Evolutionary conservation across 371 early-diverging fungal species (phyloP).

Genomic region (Blastocladiella emersonii): DNA sequence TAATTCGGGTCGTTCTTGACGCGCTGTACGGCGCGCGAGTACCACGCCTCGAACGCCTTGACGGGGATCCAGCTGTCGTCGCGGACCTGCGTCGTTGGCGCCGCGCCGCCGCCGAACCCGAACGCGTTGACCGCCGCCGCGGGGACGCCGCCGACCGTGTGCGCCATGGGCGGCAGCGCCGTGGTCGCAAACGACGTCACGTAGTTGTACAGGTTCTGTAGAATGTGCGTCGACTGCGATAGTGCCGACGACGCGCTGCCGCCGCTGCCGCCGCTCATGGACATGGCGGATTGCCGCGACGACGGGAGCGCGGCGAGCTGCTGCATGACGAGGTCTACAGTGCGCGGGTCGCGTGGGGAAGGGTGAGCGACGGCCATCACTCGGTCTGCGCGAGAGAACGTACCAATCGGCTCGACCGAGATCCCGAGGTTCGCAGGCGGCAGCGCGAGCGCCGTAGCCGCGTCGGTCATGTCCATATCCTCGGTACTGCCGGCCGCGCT

Average conservation of each 20-base stretch:
- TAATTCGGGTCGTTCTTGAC: constrained; percentile 13
- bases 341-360: constrained; percentile 3
- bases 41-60: constrained; percentile 82
- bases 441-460: too few species aligned
- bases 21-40: constrained; percentile 43
- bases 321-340: neutral
- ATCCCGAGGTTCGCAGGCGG: constrained; percentile 66
- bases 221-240: constrained; percentile 20
- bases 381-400: constrained; percentile 12
- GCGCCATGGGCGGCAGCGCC: constrained; percentile 41
- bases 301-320: constrained; percentile 18
- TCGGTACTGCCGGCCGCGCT: neutral
- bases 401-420: constrained; percentile 65
- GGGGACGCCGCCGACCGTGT: constrained; percentile 29
- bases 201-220: constrained; percentile 61
- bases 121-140: neutral
- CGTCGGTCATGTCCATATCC: neutral
- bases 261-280: neutral
- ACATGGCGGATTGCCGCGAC: constrained; percentile 16
- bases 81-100: constrained; percentile 23
- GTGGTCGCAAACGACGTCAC: constrained; percentile 57
- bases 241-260: neutral
- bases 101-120: neutral
- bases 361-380: constrained; percentile 6
- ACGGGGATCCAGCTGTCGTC: constrained; percentile 10